Evolutionary conservation across 306 rosid genomes (phyloP).

Genomic region (Prunus davidiana): DNA sequence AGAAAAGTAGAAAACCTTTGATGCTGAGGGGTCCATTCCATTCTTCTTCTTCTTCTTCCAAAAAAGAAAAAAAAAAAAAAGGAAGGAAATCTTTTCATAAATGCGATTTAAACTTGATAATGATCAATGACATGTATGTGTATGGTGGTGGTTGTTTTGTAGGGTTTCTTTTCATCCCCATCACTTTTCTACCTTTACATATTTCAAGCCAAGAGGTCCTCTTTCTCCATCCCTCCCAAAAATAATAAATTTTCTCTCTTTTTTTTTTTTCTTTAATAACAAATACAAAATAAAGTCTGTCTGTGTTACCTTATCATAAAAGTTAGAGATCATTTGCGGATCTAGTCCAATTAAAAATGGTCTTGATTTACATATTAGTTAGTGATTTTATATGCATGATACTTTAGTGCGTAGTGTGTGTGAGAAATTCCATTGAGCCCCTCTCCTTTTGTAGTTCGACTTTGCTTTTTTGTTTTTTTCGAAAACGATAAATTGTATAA

Average conservation of each 20-base stretch:
- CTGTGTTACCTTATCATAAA: no score
- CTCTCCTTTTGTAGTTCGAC: rapidly evolving
- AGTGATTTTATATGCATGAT: no score
- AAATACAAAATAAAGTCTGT: no score
- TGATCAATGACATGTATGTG: conserved; percentile 20
- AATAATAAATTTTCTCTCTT: no score
- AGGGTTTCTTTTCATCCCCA: conserved; percentile 19
- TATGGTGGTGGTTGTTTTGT: conserved; percentile 41
- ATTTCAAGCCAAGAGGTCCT: neutral
- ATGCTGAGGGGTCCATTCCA: neutral
- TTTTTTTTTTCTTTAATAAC: no score
- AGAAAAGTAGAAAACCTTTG: neutral
- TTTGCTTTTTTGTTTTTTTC: no score
- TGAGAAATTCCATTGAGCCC: rapidly evolving
- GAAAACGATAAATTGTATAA: no score
- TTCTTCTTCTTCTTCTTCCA: neutral
- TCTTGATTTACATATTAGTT: no score
- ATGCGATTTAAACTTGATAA: conserved; percentile 5
- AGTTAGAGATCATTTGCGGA: no score
- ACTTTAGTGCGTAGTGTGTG: no score
- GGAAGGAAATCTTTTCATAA: neutral
- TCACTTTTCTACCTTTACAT: conserved; percentile 36
- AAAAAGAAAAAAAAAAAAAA: neutral
- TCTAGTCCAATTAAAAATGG: rapidly evolving
- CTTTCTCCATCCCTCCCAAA: conserved; percentile 8